Base-by-base conservation (phyloP, 306 rosid genomes). In the Hippophae gyantsensis region DNA sequence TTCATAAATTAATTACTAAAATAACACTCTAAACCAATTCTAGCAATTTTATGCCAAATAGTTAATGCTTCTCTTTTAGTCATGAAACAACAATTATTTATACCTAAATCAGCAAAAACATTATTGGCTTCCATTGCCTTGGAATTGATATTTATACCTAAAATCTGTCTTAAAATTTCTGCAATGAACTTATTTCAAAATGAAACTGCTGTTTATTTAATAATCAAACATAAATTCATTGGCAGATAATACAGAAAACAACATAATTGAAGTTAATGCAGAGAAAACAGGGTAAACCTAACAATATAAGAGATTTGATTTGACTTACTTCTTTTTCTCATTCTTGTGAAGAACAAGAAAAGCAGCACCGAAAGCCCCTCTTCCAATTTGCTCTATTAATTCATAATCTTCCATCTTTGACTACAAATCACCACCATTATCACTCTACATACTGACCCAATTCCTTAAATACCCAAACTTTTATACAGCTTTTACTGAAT, bases 281-380 rank as follows among this genome's bases (percentile, higher is more conserved):
- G 43, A 18, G 9, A n/a, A 25, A 56, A n/a, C 9, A 32, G 70
- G 23, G 9, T 60, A 52, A 50, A 13, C 14, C 42, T 57, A 8
- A 54, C 58, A 43, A 10, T 3, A 26, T 18, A 49, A 54, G 52
- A 52, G 38, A 32, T 32, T 32, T 32, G 38, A 32, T 32, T 53
- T 64, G 48, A 26, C 69, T 66, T 74, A 89, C 97, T 81, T 86
- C 75, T 77, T 82, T 50, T 73, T 82, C 75, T 84, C 83, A 52
- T 69, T 60, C 70, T 78, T 86, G 54, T 84, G 94, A 27, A 80
- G 83, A 73, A 90, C 86, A 38, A 90, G 95, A 79, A 76, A 90
- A 57, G 95, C 83, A 10, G 89, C 74, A 60, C 94, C 95, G 18
- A 86, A 81, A 23, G 94, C 78, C 45, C 97, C 95, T 79, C 95